Conservation (phyloP, 225 moss, liverwort and hornwort species). For the Antitrichia curtipendula region DNA sequence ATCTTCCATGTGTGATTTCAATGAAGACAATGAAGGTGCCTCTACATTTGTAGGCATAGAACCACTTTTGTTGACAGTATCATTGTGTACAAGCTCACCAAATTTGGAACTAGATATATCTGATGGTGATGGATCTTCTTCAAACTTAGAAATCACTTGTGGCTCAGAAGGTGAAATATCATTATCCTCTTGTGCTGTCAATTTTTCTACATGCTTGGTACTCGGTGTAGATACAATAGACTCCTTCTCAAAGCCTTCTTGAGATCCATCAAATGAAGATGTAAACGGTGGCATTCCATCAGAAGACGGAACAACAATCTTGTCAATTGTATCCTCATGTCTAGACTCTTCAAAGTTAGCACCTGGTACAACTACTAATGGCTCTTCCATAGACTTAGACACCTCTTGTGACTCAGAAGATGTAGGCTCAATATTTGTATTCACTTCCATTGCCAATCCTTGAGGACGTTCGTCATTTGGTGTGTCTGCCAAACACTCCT, state of each 20-base stretch:
- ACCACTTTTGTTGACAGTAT: neutral
- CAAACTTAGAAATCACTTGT: neutral
- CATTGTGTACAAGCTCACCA: neutral
- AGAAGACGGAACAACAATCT: neutral
- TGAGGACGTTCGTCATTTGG: too few relatives aligned
- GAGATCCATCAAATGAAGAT: neutral
- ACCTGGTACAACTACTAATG: neutral
- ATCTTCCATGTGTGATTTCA: neutral
- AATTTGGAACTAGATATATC: neutral
- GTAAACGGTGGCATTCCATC: neutral
- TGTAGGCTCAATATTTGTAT: neutral
- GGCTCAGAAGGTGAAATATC: neutral
- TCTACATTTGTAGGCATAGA: accelerated
- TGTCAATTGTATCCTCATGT: neutral
- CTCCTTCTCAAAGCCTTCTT: neutral
- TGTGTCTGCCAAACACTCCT: too few relatives aligned
- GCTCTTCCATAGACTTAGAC: neutral
- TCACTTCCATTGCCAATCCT: neutral
- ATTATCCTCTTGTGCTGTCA: neutral
- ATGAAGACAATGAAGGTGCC: neutral
- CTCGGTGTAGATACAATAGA: neutral
- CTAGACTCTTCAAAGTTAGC: neutral
- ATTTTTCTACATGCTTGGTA: neutral
- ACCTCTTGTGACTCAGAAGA: neutral
- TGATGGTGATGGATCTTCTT: neutral